These are phyloP conservation scores for Physcia stellaris DNA, from an alignment of 495 filamentous ascomycete species.

Conservation along the genomic window DNA sequence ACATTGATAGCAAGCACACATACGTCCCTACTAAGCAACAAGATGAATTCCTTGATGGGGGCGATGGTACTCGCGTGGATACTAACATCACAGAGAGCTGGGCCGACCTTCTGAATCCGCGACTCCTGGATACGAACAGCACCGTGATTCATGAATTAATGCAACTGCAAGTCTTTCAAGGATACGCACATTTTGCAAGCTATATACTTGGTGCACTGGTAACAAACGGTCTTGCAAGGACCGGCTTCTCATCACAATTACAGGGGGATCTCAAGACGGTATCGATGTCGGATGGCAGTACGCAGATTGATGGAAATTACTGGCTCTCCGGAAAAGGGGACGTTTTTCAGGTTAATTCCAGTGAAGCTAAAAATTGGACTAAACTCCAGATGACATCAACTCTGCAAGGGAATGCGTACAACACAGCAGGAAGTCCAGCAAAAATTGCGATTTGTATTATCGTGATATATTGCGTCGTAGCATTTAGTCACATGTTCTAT, in stretches of 20 bases:
- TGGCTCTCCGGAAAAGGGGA: conserved; percentile 10
- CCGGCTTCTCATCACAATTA: conserved; percentile 1
- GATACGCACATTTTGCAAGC: background rate
- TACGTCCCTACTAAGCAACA: too few relatives aligned
- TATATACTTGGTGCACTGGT: conserved; percentile 4
- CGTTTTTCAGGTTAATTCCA: conserved; percentile 9
- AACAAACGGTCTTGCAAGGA: conserved; percentile 10
- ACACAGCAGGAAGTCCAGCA: conserved; percentile 4
- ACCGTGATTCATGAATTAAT: conserved; percentile 7
- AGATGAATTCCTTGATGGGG: too few relatives aligned
- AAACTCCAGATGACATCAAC: conserved; percentile 8
- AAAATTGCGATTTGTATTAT: conserved; percentile 9
- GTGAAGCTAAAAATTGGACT: conserved; percentile 9
- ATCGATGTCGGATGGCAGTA: background rate
- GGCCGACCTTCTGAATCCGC: conserved; percentile 10
- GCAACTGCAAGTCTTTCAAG: background rate
- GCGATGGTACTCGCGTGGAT: too few relatives aligned
- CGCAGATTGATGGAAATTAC: conserved; percentile 3
- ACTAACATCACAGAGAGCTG: conserved; percentile 5
- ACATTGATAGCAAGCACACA: too few relatives aligned
- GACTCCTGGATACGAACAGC: conserved; percentile 4
- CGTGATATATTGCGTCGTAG: conserved; percentile 5
- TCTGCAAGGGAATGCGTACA: conserved; percentile 12
- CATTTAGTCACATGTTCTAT: conserved; percentile 7
- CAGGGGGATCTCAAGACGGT: conserved; percentile 8